Evolutionary conservation across 2,329 filamentous ascomycete genomes (phyloP), one percentile per base, ranked within the genome.

Genomic region (Beauveria sp.): DNA sequence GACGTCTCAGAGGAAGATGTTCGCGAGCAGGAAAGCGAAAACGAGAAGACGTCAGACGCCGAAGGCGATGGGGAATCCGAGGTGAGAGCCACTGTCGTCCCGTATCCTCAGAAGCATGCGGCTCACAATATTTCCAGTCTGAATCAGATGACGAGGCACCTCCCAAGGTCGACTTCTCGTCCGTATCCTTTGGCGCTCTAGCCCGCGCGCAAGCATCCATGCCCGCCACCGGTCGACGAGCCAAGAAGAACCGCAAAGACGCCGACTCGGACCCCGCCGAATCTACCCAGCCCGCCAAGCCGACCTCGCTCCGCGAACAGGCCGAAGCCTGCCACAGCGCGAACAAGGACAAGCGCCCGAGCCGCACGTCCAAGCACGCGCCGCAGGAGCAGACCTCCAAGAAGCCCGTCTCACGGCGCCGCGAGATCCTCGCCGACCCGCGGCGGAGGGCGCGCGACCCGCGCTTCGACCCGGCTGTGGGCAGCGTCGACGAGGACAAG

Each of bases 101-200:
- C 34, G 14, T 22, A 9, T 6, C 1, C 14, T 18, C 12, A n/a
- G 10, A 14, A 7, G 16, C 10, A 12, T 10, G 18, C 8, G 3
- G 14, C 51, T 61, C 26, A 61, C 3, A 44, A 28, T 20, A 3
- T 34, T 9, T 28, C 30, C 22, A 71, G 67, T 63, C 66, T 1
- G 69, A 70, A 54, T 59, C 56, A 41, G 70, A 73, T 16, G 72
- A 71, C 22, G 72, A 77, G 24, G 62, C 61, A 20, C 59, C 63
- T 30, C 68, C 75, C 6, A 73, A 72, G 20, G 71, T 80, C 61
- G 79, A 81, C 62, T 75, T 80, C 50, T 77, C 83, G 9, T 79
- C 80, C 63, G 85, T 97, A 65, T 94, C 92, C 26, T 97, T 97
- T 69, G 92, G 92, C 64, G 90, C 90, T n/a, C 80, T 97, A 46